Evolutionary conservation across 2,329 filamentous ascomycete genomes (phyloP).

Genomic region (Verticillium tricorpus): DNA sequence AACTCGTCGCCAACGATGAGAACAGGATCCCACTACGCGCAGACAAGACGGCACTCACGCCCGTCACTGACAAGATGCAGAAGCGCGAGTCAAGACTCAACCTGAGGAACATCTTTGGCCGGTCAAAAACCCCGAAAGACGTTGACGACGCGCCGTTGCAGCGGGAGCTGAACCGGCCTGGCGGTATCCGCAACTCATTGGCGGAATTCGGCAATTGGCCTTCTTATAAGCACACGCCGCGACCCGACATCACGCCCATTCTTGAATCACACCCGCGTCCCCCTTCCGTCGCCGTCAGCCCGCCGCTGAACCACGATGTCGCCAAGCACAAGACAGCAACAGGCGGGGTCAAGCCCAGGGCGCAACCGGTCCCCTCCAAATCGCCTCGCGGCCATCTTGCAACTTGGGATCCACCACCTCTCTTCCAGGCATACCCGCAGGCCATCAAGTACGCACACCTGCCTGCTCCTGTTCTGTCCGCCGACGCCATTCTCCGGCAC

Average conservation of each 20-base stretch:
- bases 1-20: slow-evolving; percentile 23
- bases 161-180: slow-evolving; percentile 25
- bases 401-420: slow-evolving; percentile 64
- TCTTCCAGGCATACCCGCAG: slow-evolving; percentile 86
- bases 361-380: slow-evolving; percentile 6
- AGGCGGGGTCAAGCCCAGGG: slow-evolving; percentile 6
- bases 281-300: slow-evolving; percentile 4
- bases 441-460: slow-evolving; percentile 71
- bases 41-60: slow-evolving; percentile 14
- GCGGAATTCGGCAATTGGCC: slow-evolving; percentile 23
- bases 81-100: slow-evolving; percentile 49
- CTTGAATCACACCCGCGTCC: slow-evolving; percentile 1
- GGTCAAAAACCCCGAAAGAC: slow-evolving; percentile 34
- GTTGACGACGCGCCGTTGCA: slow-evolving; percentile 21
- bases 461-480: slow-evolving; percentile 60
- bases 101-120: slow-evolving; percentile 46
- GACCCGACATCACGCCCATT: slow-evolving; percentile 9
- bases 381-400: slow-evolving; percentile 27
- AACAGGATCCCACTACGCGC: slow-evolving; percentile 37
- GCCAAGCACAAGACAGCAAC: slow-evolving; percentile 5
- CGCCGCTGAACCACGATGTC: slow-evolving; percentile 7
- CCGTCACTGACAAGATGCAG: slow-evolving; percentile 23
- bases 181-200: slow-evolving; percentile 40
- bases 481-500: slow-evolving; percentile 64
- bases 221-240: slow-evolving; percentile 5